Base-by-base conservation (phyloP, 139 green algal genomes). In the Chloropicon primus region DNA sequence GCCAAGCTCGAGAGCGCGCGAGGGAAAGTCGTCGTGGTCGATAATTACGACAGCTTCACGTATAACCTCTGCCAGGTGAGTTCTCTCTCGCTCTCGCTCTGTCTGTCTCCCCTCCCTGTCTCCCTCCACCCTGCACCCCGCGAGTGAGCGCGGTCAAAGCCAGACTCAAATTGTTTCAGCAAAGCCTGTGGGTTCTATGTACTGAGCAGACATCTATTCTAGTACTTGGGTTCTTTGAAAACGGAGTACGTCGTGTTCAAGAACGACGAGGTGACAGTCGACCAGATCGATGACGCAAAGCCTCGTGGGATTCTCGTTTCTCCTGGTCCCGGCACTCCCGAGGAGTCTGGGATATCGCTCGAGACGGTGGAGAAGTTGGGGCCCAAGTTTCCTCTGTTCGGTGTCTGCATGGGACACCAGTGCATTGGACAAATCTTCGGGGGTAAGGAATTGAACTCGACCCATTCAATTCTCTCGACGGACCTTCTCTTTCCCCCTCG, bases 1-100 rank as follows among this genome's bases (percentile, higher is more conserved):
- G 41, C 41, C 10, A 62, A 62, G 17, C 41, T 62, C 41, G 41
- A 5, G 41, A 5, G 17, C 10, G 41, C 41, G 17, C 5, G 17
- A 17, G 41, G 41, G 10, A 62, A 62, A 17, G 89, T 98, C 0
- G 87, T 98, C 0, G 86, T 98, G 0, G 87, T 98, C 3, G 94
- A 98, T 84, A 98, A 98, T 86, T 98, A 98, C 80, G 94, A 98
- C 78, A 94, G 86, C 77, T 98, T 98, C 81, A 98, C 94, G 1
- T 98, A 98, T 81, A 98, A 98, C 81, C 80, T 98, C 1, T 96
- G 85, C 62, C 94, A 97, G 89, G 92, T 96, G 3, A 25, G 22
- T 72, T 3, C 23, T 21, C 26, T n/a, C n/a, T n/a, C n/a, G n/a
- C n/a, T n/a, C n/a, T n/a, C n/a, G n/a, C n/a, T n/a, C n/a, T n/a